Conservation (phyloP, 352 stramenopile species). For the Globisporangium irregulare region DNA sequence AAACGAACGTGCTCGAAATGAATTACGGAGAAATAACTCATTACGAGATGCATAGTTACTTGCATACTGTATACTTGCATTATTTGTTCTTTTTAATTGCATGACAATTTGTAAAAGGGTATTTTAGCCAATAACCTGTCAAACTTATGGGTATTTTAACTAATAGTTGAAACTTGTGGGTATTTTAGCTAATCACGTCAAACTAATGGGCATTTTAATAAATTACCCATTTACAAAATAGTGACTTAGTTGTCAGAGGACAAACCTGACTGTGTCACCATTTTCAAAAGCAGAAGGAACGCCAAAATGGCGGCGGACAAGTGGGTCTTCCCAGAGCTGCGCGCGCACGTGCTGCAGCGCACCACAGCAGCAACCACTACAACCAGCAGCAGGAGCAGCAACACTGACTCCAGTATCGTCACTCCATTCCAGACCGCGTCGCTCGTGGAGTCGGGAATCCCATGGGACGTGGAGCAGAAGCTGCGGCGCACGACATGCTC, state of each 20-base stretch:
- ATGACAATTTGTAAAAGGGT: no score
- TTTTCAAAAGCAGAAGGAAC: background rate
- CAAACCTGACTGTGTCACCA: background rate
- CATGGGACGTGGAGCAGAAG: conserved; percentile 58
- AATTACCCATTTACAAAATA: background rate
- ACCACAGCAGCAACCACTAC: background rate
- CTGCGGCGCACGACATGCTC: conserved; percentile 60
- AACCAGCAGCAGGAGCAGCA: background rate
- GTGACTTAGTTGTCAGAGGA: background rate
- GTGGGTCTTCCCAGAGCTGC: conserved; percentile 53
- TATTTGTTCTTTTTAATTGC: no score
- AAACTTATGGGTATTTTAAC: no score
- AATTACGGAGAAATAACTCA: no score
- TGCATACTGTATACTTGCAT: no score
- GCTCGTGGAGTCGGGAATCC: conserved; percentile 35
- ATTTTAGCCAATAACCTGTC: no score
- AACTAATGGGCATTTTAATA: no score
- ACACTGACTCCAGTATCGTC: conserved; percentile 6
- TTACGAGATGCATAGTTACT: no score
- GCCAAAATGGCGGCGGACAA: conserved; percentile 12
- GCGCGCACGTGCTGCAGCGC: conserved; percentile 11
- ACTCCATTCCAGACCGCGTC: conserved; percentile 44
- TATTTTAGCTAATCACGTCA: no score
- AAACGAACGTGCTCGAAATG: no score
- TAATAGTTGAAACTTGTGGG: no score